Evolutionary conservation across 2,329 filamentous ascomycete genomes (phyloP).

Genomic region (Microdochium paspali): DNA sequence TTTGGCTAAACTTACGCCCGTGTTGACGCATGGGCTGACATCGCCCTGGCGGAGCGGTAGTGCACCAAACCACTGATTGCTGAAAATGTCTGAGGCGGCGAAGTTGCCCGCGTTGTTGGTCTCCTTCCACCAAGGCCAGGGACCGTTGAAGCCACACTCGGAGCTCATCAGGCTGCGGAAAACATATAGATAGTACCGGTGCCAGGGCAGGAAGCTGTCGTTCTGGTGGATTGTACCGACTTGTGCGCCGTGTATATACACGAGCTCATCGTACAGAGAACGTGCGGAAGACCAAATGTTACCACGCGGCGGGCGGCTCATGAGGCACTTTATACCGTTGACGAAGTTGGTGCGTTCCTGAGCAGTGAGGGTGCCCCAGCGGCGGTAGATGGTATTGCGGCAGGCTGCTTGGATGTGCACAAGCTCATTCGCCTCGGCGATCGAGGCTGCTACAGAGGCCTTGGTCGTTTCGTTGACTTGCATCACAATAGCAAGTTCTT

Average conservation of each 20-base stretch:
- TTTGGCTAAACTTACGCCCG: conserved; percentile 11
- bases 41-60: conserved; percentile 13
- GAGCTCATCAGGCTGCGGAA: conserved; percentile 18
- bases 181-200: conserved; percentile 21
- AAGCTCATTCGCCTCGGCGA: neutral
- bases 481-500: neutral
- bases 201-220: conserved; percentile 21
- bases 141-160: conserved; percentile 20
- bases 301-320: neutral
- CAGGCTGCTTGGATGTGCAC: neutral
- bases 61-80: conserved; percentile 16
- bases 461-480: neutral
- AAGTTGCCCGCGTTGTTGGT: conserved; percentile 22
- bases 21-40: conserved; percentile 15
- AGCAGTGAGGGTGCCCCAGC: neutral
- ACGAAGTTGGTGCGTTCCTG: neutral
- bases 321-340: neutral
- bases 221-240: conserved; percentile 20
- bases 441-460: neutral
- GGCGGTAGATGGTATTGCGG: neutral
- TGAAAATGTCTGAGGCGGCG: conserved; percentile 16
- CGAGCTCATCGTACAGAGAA: conserved; percentile 22
- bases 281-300: conserved; percentile 2
- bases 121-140: conserved; percentile 24
- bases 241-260: conserved; percentile 18